Base-by-base conservation (phyloP, 768 basidiomycete species). In the Boletus rex-veris region DNA sequence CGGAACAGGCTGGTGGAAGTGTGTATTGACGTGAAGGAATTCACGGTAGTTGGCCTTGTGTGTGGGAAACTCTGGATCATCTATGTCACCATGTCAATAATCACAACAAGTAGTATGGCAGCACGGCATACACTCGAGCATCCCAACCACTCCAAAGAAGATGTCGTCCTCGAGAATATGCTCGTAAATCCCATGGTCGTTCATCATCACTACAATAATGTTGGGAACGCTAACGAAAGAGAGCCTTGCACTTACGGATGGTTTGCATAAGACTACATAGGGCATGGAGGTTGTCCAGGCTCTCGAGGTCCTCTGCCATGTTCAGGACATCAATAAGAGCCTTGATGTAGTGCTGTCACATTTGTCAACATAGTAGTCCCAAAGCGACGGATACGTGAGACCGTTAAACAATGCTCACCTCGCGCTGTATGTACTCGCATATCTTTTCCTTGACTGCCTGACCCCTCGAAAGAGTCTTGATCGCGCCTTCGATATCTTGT, bases 41-140 rank as follows among this genome's bases (percentile, higher is more conserved):
- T 95, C 88, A 48, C 96, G 93, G 70, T 98, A 98, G 63, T 93
- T 92, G 47, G 96, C 97, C 74, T 98, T 98, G 74, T 95, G 86
- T n/a, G 75, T 78, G 19, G 96, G 96, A 68, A 96, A 98, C 60
- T 98, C 96, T 58, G 96, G 94, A 65, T 98, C 96, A 69, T 98
- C 95, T 97, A 37, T 54, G 24, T 54, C 45, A 19, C 58, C 51
- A 59, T 55, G 61, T 64, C 45, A 57, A 38, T 28, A 48, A 53
- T 53, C 48, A 45, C 41, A 39, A 36, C 48, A 53, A 6, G 12
- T 14, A 52, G 40, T n/a, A 50, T 31, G 21, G 50, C 40, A 52
- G 24, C 59, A 31, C n/a, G 11, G 74, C 91, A 53, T 58, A 96
- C 95, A 99, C 79, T 99, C 97, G 58, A 99, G 84, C 79, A 98